These are phyloP conservation scores for Russula sp. DNA, from an alignment of 768 basidiomycete genomes.

Conservation along the genomic window DNA sequence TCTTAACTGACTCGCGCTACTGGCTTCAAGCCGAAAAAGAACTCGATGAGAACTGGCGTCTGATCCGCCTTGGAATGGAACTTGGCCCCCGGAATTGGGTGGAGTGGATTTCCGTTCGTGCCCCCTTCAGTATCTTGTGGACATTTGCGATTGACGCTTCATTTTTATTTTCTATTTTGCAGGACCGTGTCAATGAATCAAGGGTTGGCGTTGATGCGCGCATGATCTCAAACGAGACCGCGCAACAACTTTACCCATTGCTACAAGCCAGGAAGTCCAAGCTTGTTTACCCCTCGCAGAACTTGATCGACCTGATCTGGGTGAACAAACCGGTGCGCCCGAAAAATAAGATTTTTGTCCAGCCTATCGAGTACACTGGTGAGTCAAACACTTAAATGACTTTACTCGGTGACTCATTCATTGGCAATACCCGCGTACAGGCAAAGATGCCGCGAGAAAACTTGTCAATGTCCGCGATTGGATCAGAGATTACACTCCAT, in stretches of 20 bases:
- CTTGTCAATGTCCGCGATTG: constrained; percentile 66
- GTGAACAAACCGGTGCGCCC: constrained; percentile 70
- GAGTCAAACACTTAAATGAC: constrained; percentile 24
- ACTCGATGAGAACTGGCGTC: constrained; percentile 70
- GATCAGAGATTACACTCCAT: constrained; percentile 60
- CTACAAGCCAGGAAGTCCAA: constrained; percentile 56
- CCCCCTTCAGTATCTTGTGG: background rate
- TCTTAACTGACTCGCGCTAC: constrained; percentile 79
- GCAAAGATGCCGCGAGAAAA: constrained; percentile 65
- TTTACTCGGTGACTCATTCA: background rate
- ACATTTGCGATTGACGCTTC: constrained; percentile 6
- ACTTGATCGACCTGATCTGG: constrained; percentile 82
- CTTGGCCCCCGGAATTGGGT: constrained; percentile 69
- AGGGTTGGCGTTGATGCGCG: constrained; percentile 83
- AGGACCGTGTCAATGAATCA: constrained; percentile 43
- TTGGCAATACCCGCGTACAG: constrained; percentile 33
- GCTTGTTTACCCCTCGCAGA: constrained; percentile 77
- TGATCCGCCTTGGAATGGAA: constrained; percentile 55
- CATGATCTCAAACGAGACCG: constrained; percentile 74
- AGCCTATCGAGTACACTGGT: constrained; percentile 69
- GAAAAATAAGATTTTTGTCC: constrained; percentile 61
- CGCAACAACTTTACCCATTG: constrained; percentile 55
- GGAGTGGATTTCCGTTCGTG: constrained; percentile 54
- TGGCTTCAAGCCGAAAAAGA: constrained; percentile 75
- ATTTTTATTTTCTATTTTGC: constrained; percentile 28